phyloP scores from a whole-genome alignment of 1,284 basidiomycete species.

The Ceratobasidium sp. region DNA sequence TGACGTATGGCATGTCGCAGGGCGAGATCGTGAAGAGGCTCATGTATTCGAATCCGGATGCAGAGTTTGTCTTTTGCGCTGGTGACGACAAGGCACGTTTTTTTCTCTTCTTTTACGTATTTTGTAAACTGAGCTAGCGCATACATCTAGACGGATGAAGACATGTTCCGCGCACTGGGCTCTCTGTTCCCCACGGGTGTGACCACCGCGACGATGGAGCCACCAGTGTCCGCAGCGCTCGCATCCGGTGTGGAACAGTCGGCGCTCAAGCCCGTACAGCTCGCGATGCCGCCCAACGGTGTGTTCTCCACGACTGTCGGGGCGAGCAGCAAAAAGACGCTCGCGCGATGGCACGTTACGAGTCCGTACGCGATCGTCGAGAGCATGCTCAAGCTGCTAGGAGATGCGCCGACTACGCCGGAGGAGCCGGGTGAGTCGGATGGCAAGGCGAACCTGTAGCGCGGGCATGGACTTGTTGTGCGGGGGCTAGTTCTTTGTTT shows the following conservation, averaged over 20 bases:
- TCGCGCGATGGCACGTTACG: conserved; percentile 90
- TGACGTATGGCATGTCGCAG: conserved; percentile 52
- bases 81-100: conserved; percentile 92
- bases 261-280: conserved; percentile 64
- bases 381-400: conserved; percentile 68
- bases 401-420: conserved; percentile 25
- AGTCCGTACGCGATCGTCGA: conserved; percentile 78
- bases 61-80: conserved; percentile 96
- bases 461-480: not conserved
- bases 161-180: conserved; percentile 92
- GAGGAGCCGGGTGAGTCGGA: conserved; percentile 43
- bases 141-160: conserved; percentile 80
- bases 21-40: conserved; percentile 97
- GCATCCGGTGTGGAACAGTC: conserved; percentile 55
- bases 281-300: conserved; percentile 72
- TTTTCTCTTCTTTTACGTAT: conserved; percentile 14
- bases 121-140: not conserved
- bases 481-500: not conserved
- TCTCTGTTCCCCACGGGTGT: conserved; percentile 65
- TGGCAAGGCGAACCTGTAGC: conserved; percentile 38
- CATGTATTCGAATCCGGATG: conserved; percentile 90
- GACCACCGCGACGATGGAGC: conserved; percentile 67
- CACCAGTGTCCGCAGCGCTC: conserved; percentile 79
- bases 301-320: conserved; percentile 91
- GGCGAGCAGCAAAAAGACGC: conserved; percentile 84